Conservation (phyloP, 306 rosid genomes). For the Bauhinia variegata region DNA sequence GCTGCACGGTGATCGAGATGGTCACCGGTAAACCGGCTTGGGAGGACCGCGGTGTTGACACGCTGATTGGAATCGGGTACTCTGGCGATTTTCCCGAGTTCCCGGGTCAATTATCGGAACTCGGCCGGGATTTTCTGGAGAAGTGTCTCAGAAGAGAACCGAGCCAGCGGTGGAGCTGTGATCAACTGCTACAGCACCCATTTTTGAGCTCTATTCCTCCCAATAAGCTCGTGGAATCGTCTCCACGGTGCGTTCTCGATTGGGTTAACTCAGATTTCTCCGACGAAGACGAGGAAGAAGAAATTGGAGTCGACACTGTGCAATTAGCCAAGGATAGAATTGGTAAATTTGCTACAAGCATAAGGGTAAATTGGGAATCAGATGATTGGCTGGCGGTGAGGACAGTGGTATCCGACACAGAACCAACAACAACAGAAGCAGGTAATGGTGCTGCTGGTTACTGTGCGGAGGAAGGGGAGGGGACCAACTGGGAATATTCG, state of each 20-base stretch:
- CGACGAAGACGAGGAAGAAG: slow-evolving; percentile 40
- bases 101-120: slow-evolving; percentile 60
- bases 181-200: slow-evolving; percentile 85
- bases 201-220: slow-evolving; percentile 44
- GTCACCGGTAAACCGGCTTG: slow-evolving; percentile 76
- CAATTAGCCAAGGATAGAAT: slow-evolving; percentile 44
- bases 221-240: slow-evolving; percentile 38
- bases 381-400: slow-evolving; percentile 73
- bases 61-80: slow-evolving; percentile 67
- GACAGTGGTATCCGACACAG: slow-evolving; percentile 24
- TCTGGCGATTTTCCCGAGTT: slow-evolving; percentile 61
- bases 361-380: slow-evolving; percentile 72
- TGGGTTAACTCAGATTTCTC: slow-evolving; percentile 58
- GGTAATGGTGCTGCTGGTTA: slow-evolving; percentile 12
- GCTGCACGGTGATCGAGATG: slow-evolving; percentile 90
- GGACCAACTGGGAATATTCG: slow-evolving; percentile 43
- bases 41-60: slow-evolving; percentile 63
- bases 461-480: slow-evolving; percentile 28
- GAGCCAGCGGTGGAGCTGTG: slow-evolving; percentile 73
- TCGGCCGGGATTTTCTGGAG: slow-evolving; percentile 63
- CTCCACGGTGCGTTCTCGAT: slow-evolving; percentile 87
- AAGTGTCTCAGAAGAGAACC: slow-evolving; percentile 67
- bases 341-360: slow-evolving; percentile 50
- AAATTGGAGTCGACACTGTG: background rate
- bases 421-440: background rate